Percentiles rank a stretch among this genome's conserved stretches.
phyloP scores from a whole-genome alignment of 2,329 filamentous ascomycete genomes.

The Diplodia intermedia region DNA sequence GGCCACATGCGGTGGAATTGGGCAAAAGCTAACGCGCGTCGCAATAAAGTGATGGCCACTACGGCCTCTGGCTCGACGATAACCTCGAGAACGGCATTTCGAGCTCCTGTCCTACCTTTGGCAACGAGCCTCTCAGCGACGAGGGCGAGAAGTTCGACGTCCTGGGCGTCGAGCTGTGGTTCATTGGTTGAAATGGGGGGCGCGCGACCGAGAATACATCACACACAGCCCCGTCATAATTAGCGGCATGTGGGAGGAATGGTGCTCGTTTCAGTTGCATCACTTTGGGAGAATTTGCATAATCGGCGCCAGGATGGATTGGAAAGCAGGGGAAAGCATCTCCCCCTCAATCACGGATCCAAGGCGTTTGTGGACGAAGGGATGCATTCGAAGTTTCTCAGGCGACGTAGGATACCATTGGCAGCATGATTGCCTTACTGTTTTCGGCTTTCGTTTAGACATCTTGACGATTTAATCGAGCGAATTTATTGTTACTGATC shows the following conservation, averaged over 20 bases:
- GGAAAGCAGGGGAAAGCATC: neutral
- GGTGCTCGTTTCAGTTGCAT: neutral
- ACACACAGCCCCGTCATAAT: neutral
- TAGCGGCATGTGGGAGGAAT: constrained; percentile 8
- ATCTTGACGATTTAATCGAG: neutral
- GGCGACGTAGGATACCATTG: constrained; percentile 25
- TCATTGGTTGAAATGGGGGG: constrained; percentile 64
- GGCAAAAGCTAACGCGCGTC: neutral
- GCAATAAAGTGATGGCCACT: constrained; percentile 72
- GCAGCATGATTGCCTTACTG: constrained; percentile 2
- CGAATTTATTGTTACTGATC: neutral
- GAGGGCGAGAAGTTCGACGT: constrained; percentile 92
- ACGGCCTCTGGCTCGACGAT: constrained; percentile 92
- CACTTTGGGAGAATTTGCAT: constrained; percentile 10
- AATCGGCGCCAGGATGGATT: constrained; percentile 16
- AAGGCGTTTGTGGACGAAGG: constrained; percentile 15
- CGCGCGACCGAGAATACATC: neutral
- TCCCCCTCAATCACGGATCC: constrained; percentile 10
- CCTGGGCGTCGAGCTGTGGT: constrained; percentile 91
- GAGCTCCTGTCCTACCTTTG: constrained; percentile 85
- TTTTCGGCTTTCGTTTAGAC: constrained; percentile 15
- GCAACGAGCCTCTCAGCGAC: constrained; percentile 91
- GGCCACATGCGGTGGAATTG: neutral
- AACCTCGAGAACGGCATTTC: constrained; percentile 84
- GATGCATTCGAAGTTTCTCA: constrained; percentile 12